Percentiles rank a stretch among this genome's conserved stretches.
Conservation (phyloP, 176 grass and related monocot genomes). For the Carex pumila region DNA sequence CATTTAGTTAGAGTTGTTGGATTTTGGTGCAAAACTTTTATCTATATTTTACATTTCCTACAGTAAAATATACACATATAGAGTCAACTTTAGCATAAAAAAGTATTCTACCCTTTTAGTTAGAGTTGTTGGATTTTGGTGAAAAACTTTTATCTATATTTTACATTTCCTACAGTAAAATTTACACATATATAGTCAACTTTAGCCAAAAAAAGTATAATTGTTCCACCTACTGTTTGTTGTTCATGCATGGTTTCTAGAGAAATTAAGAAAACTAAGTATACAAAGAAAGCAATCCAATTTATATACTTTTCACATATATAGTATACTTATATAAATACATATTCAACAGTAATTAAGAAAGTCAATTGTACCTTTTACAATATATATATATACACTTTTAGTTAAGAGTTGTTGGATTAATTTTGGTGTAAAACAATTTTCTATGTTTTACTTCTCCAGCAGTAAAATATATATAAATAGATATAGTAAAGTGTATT, state of each 20-base stretch:
- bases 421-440: neutral
- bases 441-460: neutral
- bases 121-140: slow-evolving; percentile 20
- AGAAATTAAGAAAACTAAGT: neutral
- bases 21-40: neutral
- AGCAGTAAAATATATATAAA: neutral
- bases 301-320: neutral
- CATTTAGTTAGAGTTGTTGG: slow-evolving; percentile 27
- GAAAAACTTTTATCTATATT: neutral
- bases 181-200: neutral
- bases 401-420: slow-evolving; percentile 15
- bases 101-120: slow-evolving; percentile 5
- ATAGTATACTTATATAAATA: neutral
- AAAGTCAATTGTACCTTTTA: no score
- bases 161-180: neutral
- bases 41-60: neutral
- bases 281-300: neutral
- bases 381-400: no score
- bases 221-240: neutral
- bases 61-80: neutral
- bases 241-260: neutral
- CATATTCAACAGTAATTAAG: no score
- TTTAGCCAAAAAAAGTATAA: neutral
- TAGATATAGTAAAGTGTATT: neutral
- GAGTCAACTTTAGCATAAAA: neutral